A percentile compares a stretch with the other conserved stretches of the same genome.
phyloP scores from a whole-genome alignment of 176 grass and related monocot species.

The Melocanna baccifera region DNA sequence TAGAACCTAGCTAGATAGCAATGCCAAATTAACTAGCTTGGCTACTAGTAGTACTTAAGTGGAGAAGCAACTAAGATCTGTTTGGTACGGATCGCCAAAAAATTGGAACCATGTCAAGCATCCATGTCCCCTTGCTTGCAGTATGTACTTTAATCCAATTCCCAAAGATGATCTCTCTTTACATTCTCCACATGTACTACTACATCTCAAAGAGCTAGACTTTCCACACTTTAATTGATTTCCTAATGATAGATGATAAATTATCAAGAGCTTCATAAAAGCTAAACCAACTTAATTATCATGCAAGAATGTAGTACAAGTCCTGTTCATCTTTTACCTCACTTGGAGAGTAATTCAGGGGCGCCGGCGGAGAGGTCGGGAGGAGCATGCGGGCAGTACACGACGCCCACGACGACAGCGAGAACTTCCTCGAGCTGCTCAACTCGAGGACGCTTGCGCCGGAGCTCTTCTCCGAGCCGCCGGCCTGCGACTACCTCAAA shows the following conservation, averaged over 20 bases:
- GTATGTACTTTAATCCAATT: constrained; percentile 33
- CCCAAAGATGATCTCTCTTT: constrained; percentile 42
- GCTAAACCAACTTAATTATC: background rate
- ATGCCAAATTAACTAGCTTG: constrained; percentile 31
- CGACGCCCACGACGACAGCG: constrained; percentile 46
- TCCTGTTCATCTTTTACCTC: background rate
- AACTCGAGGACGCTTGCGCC: constrained; percentile 60
- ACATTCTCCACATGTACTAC: constrained; percentile 13
- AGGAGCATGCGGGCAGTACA: constrained; percentile 48
- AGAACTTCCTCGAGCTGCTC: constrained; percentile 70
- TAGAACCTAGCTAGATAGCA: constrained; percentile 28
- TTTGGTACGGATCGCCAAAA: constrained; percentile 54
- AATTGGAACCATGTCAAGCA: constrained; percentile 58
- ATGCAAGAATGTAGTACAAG: background rate
- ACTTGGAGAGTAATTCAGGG: constrained; percentile 31
- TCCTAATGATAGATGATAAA: constrained; percentile 18
- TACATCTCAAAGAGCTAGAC: background rate
- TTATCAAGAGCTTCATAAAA: background rate
- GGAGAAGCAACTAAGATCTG: constrained; percentile 42
- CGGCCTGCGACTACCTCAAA: constrained; percentile 87
- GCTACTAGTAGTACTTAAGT: constrained; percentile 11
- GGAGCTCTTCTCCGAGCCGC: constrained; percentile 61
- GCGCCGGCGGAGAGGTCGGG: constrained; percentile 43
- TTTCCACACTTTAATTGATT: constrained; percentile 31
- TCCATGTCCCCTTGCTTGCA: constrained; percentile 35